Conservation (phyloP, 2,329 filamentous ascomycete genomes). For the Fusarium keratoplasticum region DNA sequence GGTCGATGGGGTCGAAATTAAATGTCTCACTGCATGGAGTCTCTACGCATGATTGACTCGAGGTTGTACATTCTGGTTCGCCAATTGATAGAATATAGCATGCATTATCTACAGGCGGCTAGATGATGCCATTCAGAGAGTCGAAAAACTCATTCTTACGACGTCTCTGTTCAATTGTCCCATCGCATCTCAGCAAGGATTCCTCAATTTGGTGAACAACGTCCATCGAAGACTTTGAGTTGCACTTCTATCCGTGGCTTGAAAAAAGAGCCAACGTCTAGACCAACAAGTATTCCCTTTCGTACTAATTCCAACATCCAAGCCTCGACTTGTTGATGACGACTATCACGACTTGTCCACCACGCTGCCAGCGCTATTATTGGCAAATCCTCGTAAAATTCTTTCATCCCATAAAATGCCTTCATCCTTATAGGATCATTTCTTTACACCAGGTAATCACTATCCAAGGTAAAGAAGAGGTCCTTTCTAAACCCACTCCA, state of each 20-base stretch:
- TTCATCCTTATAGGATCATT: not conserved
- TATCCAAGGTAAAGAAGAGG: not conserved
- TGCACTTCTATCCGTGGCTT: too few relatives aligned
- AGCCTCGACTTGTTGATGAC: not conserved
- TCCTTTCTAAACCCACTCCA: too few relatives aligned
- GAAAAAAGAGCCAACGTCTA: too few relatives aligned
- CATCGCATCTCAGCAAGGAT: not conserved
- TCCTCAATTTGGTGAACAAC: not conserved
- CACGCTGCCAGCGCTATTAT: too few relatives aligned
- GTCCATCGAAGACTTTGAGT: too few relatives aligned
- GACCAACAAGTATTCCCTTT: too few relatives aligned
- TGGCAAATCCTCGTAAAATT: too few relatives aligned
- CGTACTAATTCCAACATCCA: too few relatives aligned
- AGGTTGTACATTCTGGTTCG: not conserved
- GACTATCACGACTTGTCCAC: not conserved
- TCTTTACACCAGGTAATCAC: not conserved
- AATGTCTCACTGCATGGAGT: not conserved
- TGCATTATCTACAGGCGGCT: not conserved
- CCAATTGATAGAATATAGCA: not conserved
- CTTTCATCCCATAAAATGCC: not conserved
- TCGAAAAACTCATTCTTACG: not conserved
- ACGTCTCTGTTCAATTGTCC: not conserved
- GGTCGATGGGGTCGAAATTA: not conserved
- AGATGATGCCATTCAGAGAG: not conserved
- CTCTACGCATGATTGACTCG: not conserved